Base-by-base conservation (phyloP, 805 yeast species). In the Yarrowia divulgata region DNA sequence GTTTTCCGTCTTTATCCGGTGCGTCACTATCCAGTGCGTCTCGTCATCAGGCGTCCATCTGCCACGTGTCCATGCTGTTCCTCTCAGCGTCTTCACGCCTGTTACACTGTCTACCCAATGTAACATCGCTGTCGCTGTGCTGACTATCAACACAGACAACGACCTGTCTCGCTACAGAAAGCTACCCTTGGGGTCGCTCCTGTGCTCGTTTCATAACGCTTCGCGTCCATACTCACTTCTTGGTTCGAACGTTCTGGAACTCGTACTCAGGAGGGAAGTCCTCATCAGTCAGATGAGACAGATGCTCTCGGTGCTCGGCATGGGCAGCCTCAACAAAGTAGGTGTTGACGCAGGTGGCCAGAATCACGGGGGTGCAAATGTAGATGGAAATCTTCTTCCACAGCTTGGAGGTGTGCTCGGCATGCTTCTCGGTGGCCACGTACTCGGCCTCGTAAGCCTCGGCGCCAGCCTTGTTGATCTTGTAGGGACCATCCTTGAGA, bases 251-350 rank as follows among this genome's bases (percentile, higher is more conserved):
- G 86, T 95, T 95, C 85, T 90, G 93, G 87, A 87, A 95, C 76
- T 88, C 93, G 84, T 91, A 91, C 81, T 90, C 95, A 71, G 80
- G 82, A 77, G 98, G 98, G 93, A 97, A 91, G 79, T 93, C 97
- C 75, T 89, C 94, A 79, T 93, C 98, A 42, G 92, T 80, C 70
- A 91, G 82, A 75, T 83, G 83, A 48, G 73, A 72, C 46, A 71
- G 72, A 76, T 88, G 89, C 74, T 79, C 82, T 76, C 87, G 82
- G 85, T 95, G 99, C 76, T 88, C 85, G 74, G 95, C 93, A 81
- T 95, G 99, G 80, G 90, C 91, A 76, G 84, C 81, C 84, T 94
- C 99, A 77, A 89, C 84, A 75, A 85, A 86, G 81, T 85, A 88
- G 69, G 95, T 91, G 83, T 92, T 92, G 77, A 89, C 84, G 62